phyloP scores from a whole-genome alignment of 1,284 basidiomycete genomes.

The Cryptococcus hybrid region DNA sequence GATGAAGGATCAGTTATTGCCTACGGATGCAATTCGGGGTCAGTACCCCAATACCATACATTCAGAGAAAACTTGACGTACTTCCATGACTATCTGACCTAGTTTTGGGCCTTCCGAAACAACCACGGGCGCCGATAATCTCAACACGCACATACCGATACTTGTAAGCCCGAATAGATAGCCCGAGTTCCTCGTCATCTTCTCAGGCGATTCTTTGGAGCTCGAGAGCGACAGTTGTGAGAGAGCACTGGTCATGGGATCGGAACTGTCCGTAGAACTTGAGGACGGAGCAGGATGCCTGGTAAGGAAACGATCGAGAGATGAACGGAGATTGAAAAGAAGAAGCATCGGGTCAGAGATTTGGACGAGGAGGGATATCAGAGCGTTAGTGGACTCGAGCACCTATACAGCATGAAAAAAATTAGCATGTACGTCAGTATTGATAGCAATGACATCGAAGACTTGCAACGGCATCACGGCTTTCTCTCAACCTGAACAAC shows the following conservation, averaged over 20 bases:
- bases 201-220: slow-evolving; percentile 7
- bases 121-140: slow-evolving; percentile 34
- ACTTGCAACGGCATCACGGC: slow-evolving; percentile 28
- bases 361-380: slow-evolving; percentile 35
- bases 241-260: neutral
- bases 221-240: slow-evolving; percentile 1
- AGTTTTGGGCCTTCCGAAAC: slow-evolving; percentile 29
- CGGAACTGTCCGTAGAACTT: neutral
- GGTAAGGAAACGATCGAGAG: slow-evolving; percentile 25
- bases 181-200: slow-evolving; percentile 19
- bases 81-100: slow-evolving; percentile 27
- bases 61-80: slow-evolving; percentile 11
- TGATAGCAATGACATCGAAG: neutral
- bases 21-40: slow-evolving; percentile 9
- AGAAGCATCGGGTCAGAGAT: slow-evolving; percentile 41
- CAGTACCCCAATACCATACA: neutral
- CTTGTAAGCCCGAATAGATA: slow-evolving; percentile 38
- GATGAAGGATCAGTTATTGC: slow-evolving; percentile 17
- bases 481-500: slow-evolving; percentile 33
- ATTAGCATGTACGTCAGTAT: neutral
- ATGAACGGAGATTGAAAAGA: slow-evolving; percentile 25
- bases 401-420: slow-evolving; percentile 17
- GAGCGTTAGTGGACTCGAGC: slow-evolving; percentile 41
- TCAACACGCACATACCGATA: slow-evolving; percentile 41
- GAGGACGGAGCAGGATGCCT: slow-evolving; percentile 6